A percentile compares a stretch with the other conserved stretches of the same genome.
Conservation (phyloP, 2,329 filamentous ascomycete species). For the Monilinia fructicola region DNA sequence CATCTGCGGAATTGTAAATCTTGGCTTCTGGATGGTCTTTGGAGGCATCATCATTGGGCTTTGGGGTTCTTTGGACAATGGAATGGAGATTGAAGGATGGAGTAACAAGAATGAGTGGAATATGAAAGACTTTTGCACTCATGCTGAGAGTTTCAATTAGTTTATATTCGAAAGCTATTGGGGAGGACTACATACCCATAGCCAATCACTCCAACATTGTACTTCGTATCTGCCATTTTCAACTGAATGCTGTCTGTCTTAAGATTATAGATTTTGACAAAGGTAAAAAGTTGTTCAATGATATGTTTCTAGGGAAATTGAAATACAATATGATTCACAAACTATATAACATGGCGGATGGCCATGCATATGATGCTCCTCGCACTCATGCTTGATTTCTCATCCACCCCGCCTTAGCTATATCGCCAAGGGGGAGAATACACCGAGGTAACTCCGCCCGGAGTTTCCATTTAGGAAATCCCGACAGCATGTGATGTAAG, state of each 20-base stretch:
- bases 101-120: conserved; percentile 69
- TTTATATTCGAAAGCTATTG: conserved; percentile 6
- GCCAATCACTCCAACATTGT: conserved; percentile 58
- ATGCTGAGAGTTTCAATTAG: conserved; percentile 42
- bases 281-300: background rate
- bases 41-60: conserved; percentile 62
- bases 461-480: background rate
- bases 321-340: background rate
- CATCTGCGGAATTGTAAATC: conserved; percentile 61
- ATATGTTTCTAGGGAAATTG: background rate
- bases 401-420: background rate
- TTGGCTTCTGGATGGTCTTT: conserved; percentile 65
- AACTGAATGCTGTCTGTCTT: background rate
- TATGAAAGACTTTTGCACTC: conserved; percentile 79
- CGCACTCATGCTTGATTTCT: conserved; percentile 1
- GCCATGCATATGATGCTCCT: background rate
- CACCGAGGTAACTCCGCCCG: background rate
- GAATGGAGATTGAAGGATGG: conserved; percentile 67
- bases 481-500: too few species aligned
- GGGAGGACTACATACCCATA: conserved; percentile 45
- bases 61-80: conserved; percentile 72
- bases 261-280: background rate
- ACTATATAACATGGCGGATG: background rate
- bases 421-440: background rate
- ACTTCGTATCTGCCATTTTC: conserved; percentile 16